Evolutionary conservation across 2,329 filamentous ascomycete genomes (phyloP).

Genomic region (Fusarium neocosmosporiellum): DNA sequence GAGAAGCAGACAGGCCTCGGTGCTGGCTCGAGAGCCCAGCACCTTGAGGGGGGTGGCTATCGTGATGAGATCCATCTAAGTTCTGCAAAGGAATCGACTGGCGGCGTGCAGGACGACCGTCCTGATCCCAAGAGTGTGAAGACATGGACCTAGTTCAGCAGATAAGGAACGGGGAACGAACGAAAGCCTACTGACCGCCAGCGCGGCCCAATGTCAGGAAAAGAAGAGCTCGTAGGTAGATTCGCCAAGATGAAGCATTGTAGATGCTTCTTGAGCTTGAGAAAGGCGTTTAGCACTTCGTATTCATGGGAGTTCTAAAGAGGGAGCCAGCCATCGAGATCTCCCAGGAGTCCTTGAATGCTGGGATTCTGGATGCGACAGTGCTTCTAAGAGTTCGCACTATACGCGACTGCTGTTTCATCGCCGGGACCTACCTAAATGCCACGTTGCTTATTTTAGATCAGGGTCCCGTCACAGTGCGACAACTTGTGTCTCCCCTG

Average conservation of each 20-base stretch:
- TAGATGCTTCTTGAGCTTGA: conserved; percentile 17
- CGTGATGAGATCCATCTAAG: conserved; percentile 51
- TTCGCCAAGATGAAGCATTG: conserved; percentile 34
- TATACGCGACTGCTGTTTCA: conserved; percentile 25
- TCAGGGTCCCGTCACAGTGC: conserved; percentile 38
- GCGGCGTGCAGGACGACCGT: conserved; percentile 41
- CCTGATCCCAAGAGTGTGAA: conserved; percentile 42
- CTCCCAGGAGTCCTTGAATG: conserved; percentile 37
- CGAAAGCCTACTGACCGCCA: conserved; percentile 32
- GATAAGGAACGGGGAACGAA: conserved; percentile 9
- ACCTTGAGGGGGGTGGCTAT: conserved; percentile 16
- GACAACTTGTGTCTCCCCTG: conserved; percentile 18
- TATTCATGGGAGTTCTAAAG: conserved; percentile 20
- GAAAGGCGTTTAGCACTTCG: conserved; percentile 23
- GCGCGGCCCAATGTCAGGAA: conserved; percentile 39
- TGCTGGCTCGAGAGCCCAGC: conserved; percentile 21
- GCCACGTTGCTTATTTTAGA: conserved; percentile 39
- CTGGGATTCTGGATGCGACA: conserved; percentile 27
- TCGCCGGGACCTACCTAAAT: conserved; percentile 2
- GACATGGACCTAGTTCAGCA: conserved; percentile 43
- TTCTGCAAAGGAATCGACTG: conserved; percentile 78
- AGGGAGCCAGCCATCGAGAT: conserved; percentile 30
- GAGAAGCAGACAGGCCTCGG: conserved; percentile 10
- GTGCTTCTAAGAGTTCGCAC: conserved; percentile 22
- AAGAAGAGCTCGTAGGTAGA: conserved; percentile 9